Conservation (phyloP, 2,329 filamentous ascomycete genomes). For the Sclerotinia nivalis region DNA sequence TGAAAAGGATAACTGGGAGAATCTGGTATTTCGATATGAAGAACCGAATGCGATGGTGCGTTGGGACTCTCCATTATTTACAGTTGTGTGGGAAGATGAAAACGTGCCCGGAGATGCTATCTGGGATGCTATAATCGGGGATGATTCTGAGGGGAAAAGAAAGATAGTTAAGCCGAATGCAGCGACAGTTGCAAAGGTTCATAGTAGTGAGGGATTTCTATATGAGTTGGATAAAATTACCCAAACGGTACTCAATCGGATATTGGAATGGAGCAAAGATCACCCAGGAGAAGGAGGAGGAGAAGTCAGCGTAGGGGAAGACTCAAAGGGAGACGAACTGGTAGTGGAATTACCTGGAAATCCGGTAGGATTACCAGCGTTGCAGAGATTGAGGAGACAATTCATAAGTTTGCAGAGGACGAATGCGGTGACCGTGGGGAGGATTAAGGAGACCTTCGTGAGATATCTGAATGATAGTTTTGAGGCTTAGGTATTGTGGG, state of each 20-base stretch:
- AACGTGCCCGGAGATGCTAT: conserved; percentile 66
- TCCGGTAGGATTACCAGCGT: conserved; percentile 68
- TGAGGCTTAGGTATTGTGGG: conserved; percentile 41
- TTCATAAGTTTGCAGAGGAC: conserved; percentile 75
- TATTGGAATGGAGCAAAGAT: conserved; percentile 67
- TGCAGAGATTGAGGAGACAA: conserved; percentile 75
- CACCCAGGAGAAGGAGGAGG: conserved; percentile 62
- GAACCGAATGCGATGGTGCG: conserved; percentile 82
- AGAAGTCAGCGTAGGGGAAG: conserved; percentile 48
- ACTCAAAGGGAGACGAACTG: conserved; percentile 48
- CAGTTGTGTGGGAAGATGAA: conserved; percentile 73
- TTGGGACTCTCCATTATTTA: conserved; percentile 84
- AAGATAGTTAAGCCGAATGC: conserved; percentile 72
- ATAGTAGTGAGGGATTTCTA: conserved; percentile 67
- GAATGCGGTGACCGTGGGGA: conserved; percentile 57
- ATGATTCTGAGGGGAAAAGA: conserved; percentile 57
- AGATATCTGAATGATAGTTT: conserved; percentile 67
- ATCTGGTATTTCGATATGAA: conserved; percentile 68
- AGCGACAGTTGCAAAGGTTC: conserved; percentile 70
- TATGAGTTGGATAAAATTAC: conserved; percentile 79
- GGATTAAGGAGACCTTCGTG: conserved; percentile 64
- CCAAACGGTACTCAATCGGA: conserved; percentile 70
- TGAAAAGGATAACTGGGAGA: conserved; percentile 39
- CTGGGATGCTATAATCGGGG: conserved; percentile 69
- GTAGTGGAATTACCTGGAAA: conserved; percentile 65